A percentile compares a stretch with the other conserved stretches of the same genome.
Evolutionary conservation across 208 protist genomes (phyloP).

Genomic region (Trichomonas vaginalis): DNA sequence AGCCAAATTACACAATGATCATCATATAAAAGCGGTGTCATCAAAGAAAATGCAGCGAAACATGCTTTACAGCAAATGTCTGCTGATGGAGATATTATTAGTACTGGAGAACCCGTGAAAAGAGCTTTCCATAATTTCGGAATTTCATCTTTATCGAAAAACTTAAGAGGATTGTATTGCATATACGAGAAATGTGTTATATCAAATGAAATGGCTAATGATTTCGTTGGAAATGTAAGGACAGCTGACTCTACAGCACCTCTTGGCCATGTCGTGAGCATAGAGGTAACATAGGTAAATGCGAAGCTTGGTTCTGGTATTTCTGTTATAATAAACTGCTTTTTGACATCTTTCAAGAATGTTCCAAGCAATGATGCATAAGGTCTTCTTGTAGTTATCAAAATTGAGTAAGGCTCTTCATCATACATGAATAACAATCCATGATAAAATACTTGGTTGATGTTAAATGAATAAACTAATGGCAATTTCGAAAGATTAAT

Average conservation of each 20-base stretch:
- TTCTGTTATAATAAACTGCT: neutral
- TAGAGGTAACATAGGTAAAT: neutral
- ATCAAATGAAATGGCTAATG: neutral
- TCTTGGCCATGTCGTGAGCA: neutral
- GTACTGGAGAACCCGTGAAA: neutral
- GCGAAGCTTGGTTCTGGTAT: neutral
- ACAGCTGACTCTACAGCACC: neutral
- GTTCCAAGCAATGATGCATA: neutral
- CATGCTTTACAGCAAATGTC: neutral
- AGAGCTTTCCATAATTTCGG: neutral
- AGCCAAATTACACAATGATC: neutral
- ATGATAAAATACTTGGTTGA: neutral
- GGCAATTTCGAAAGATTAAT: neutral
- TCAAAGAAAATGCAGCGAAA: neutral
- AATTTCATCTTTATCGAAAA: neutral
- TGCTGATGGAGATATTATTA: neutral
- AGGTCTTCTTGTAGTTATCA: neutral
- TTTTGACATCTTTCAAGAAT: neutral
- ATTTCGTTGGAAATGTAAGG: neutral
- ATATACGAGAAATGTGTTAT: neutral
- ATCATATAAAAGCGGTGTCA: neutral
- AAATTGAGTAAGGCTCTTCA: neutral
- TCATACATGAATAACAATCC: neutral
- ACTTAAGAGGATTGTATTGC: neutral
- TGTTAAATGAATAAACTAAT: neutral